Evolutionary conservation across 1,284 basidiomycete species (phyloP), one percentile per base, ranked within the genome.

Genomic region (Xerocomus amazonicus): DNA sequence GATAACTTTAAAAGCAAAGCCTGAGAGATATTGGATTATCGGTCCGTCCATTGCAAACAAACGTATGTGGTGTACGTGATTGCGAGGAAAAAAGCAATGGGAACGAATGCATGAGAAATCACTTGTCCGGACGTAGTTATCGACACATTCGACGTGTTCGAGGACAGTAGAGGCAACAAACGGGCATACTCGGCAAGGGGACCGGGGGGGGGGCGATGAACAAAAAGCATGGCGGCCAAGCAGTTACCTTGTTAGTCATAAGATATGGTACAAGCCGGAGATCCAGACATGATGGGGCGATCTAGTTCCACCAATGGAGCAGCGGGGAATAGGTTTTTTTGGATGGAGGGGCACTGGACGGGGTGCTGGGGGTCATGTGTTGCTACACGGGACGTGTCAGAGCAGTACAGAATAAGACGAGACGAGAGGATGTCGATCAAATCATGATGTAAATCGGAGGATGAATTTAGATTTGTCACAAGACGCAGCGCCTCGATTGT

Each of bases 31-130:
- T 43, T 37, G 45, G 46, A 26, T 31, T 29, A 17, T 23, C 50
- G 60, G 59, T 51, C 51, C 44, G 41, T 46, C 45, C 41, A 29
- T 43, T 46, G 51, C 45, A 48, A 47, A 44, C 34, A 65, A 45
- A 35, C 36, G 40, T 27, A 45, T 48, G 44, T 19, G 44, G 31
- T 52, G 51, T 65, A 65, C 63, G 63, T 69, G 55, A 65, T 66
- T 27, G 48, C 37, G 51, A 40, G 59, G 47, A 53, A 36, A 43
- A 46, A 50, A 38, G 27, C 17, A 32, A 47, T n/a, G n/a, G n/a
- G n/a, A n/a, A n/a, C n/a, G n/a, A n/a, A n/a, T 44, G 61, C 63
- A 52, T 63, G 65, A 56, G 66, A 69, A 67, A 51, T 9, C 16
- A 28, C 27, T 12, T 3, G 19, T 17, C 47, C 36, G 48, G 43